Percentiles rank a stretch among this genome's conserved stretches.
phyloP scores from a whole-genome alignment of 2,329 filamentous ascomycete genomes.

The Pseudophaeomoniella oleicola region DNA sequence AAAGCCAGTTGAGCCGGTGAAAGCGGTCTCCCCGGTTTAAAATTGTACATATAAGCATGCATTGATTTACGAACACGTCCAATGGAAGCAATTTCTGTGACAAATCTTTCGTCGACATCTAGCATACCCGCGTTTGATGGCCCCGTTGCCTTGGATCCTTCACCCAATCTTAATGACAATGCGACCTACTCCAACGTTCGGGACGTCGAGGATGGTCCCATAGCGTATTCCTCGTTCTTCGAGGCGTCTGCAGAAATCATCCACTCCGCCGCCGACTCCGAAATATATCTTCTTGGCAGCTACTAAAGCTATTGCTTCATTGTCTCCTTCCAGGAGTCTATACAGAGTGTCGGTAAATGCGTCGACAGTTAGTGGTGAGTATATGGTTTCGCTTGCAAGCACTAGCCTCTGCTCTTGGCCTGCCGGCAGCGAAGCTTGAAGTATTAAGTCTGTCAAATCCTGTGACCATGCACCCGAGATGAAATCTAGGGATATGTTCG shows the following conservation, averaged over 20 bases:
- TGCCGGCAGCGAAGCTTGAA: background rate
- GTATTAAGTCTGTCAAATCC: constrained; percentile 26
- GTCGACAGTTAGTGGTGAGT: constrained; percentile 38
- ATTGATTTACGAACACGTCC: too few relatives aligned
- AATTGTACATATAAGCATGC: background rate
- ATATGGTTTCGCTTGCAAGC: constrained; percentile 51
- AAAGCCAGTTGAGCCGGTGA: constrained; percentile 11
- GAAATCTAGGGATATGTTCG: constrained; percentile 35
- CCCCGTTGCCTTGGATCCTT: too few relatives aligned
- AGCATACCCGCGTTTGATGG: too few relatives aligned
- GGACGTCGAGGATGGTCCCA: background rate
- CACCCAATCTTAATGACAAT: constrained; percentile 1
- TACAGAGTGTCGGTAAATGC: constrained; percentile 42
- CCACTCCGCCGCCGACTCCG: constrained; percentile 50
- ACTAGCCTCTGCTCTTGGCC: constrained; percentile 29
- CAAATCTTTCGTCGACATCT: too few relatives aligned
- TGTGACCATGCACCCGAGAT: constrained; percentile 47
- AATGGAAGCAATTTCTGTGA: too few relatives aligned
- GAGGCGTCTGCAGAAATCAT: constrained; percentile 35
- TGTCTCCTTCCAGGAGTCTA: constrained; percentile 28
- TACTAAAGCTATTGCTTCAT: constrained; percentile 33
- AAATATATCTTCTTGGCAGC: constrained; percentile 54
- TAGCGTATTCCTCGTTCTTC: constrained; percentile 10
- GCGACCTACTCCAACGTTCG: background rate
- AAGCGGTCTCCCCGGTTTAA: background rate